A percentile compares a stretch with the other conserved stretches of the same genome.
These are phyloP conservation scores for Allium cepa DNA, from an alignment of 106 monocot genomes.

Conservation along the genomic window DNA sequence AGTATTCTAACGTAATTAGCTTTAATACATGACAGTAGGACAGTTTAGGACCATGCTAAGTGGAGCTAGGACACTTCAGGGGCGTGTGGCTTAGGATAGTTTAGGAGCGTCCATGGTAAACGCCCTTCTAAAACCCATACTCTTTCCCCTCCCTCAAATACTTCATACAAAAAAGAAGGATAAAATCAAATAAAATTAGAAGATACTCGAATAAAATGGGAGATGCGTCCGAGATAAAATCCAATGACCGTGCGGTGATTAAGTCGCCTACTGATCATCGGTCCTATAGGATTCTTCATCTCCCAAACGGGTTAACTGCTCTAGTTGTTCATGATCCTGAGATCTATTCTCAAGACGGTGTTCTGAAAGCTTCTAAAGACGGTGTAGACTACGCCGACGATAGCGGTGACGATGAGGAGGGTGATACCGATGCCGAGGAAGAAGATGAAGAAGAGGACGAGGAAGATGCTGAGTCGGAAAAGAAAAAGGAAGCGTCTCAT, in stretches of 20 bases:
- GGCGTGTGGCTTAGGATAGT: too few species aligned
- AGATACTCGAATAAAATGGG: neutral
- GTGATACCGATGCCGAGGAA: slow-evolving; percentile 24
- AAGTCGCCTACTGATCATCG: slow-evolving; percentile 73
- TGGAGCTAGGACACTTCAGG: too few species aligned
- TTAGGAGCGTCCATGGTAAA: too few species aligned
- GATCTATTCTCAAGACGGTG: slow-evolving; percentile 52
- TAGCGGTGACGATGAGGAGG: slow-evolving; percentile 32
- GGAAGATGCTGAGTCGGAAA: slow-evolving; percentile 4
- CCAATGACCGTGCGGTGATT: slow-evolving; percentile 44
- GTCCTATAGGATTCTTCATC: slow-evolving; percentile 56
- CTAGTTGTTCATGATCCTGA: slow-evolving; percentile 94
- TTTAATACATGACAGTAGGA: too few species aligned
- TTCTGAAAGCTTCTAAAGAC: slow-evolving; percentile 2
- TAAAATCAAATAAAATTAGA: too few species aligned
- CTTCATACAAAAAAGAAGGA: too few species aligned
- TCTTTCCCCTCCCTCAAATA: too few species aligned
- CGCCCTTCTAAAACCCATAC: too few species aligned
- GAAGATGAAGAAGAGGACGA: slow-evolving; percentile 14
- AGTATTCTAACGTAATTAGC: too few species aligned
- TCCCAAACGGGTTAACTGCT: slow-evolving; percentile 74
- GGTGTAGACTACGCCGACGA: slow-evolving; percentile 29
- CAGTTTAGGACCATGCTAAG: too few species aligned
- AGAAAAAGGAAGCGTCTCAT: slow-evolving; percentile 23
- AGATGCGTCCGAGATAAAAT: neutral